Evolutionary conservation across 192 early-diverging fungal species (phyloP).

Genomic region (Rhizophagus sp.): DNA sequence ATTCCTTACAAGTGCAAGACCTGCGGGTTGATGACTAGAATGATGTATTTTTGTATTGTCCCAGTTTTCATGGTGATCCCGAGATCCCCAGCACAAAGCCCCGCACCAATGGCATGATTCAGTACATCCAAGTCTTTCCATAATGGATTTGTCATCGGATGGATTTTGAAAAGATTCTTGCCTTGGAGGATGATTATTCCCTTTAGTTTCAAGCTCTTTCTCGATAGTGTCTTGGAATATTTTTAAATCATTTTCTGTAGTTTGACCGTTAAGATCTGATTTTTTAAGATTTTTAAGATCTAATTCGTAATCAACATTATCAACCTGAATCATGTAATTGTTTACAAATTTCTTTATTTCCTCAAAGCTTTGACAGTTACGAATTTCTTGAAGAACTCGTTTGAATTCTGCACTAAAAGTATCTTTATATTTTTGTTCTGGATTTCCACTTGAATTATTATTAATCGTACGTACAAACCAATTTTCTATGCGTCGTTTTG

Average conservation of each 20-base stretch:
- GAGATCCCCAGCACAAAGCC: conserved; percentile 27
- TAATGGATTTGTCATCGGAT: conserved; percentile 20
- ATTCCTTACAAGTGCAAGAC: background rate
- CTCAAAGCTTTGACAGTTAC: conserved; percentile 18
- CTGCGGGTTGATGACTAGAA: conserved; percentile 22
- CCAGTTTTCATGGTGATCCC: background rate
- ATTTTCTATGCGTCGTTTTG: background rate
- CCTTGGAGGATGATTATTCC: background rate
- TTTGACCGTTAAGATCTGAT: background rate
- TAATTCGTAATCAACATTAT: conserved; percentile 6
- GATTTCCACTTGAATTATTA: background rate
- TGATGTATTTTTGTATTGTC: conserved; percentile 26
- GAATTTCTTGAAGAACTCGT: background rate
- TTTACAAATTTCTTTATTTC: conserved; percentile 25
- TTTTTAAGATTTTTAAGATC: too few species aligned
- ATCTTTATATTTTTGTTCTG: conserved; percentile 1
- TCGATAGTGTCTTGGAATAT: background rate
- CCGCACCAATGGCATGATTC: conserved; percentile 23
- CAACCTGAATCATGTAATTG: conserved; percentile 14
- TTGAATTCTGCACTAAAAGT: conserved; percentile 18
- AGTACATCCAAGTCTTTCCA: conserved; percentile 27
- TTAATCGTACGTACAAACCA: conserved; percentile 13
- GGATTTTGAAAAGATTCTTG: conserved; percentile 1
- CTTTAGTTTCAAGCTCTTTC: conserved; percentile 8
- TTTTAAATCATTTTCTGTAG: background rate